These are phyloP conservation scores for Imleria badia DNA, from an alignment of 768 basidiomycete species.

Conservation along the genomic window DNA sequence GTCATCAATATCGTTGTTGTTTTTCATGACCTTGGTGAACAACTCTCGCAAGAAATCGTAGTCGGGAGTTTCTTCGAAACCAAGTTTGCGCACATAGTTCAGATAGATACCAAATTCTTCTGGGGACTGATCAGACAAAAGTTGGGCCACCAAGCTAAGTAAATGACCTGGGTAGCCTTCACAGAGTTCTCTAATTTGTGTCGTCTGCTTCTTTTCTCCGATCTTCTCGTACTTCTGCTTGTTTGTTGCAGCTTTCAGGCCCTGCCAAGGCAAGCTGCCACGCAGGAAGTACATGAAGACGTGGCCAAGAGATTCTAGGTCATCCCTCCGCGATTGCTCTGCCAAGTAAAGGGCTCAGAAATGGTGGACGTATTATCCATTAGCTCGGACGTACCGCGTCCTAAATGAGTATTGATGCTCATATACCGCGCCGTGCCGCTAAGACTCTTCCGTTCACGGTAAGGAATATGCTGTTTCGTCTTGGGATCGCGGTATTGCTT, in stretches of 20 bases:
- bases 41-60: constrained; percentile 97
- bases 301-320: constrained; percentile 97
- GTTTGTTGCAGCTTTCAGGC: constrained; percentile 98
- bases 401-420: constrained; percentile 99
- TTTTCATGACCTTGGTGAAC: constrained; percentile 92
- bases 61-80: constrained; percentile 98
- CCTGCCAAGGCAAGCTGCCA: constrained; percentile 98
- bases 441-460: constrained; percentile 95
- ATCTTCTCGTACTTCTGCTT: constrained; percentile 99
- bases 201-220: constrained; percentile 99
- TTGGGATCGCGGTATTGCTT: constrained; percentile 99
- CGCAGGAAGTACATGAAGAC: constrained; percentile 99
- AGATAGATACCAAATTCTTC: constrained; percentile 99
- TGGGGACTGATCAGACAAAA: constrained; percentile 33
- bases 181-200: constrained; percentile 94
- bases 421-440: constrained; percentile 99
- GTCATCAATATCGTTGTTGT: constrained; percentile 87
- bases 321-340: constrained; percentile 94
- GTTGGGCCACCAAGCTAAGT: neutral
- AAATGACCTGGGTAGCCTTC: constrained; percentile 89
- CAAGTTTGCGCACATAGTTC: constrained; percentile 98
- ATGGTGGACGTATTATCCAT: constrained; percentile 1
- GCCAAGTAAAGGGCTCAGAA: constrained; percentile 6
- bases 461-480: constrained; percentile 99
- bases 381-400: constrained; percentile 64